Evolutionary conservation across 225 moss, liverwort and hornwort species (phyloP).

Genomic region (Bryoerythrophyllum caledonicum): DNA sequence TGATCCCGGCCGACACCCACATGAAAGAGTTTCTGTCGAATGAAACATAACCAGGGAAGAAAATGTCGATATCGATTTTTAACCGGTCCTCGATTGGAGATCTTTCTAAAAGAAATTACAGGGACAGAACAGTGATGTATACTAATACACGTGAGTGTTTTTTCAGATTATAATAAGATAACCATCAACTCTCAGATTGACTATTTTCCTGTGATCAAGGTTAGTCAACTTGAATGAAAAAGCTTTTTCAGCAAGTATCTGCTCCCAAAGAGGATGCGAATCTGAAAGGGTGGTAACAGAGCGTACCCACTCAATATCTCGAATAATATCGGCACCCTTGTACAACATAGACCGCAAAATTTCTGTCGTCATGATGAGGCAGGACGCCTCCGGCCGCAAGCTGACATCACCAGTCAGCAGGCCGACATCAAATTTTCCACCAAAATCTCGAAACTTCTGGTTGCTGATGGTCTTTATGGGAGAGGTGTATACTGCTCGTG

Average conservation of each 20-base stretch:
- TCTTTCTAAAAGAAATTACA: conserved; percentile 2
- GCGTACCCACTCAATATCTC: conserved; percentile 98
- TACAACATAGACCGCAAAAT: conserved; percentile 99
- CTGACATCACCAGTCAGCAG: conserved; percentile 99
- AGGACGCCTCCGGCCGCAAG: conserved; percentile 97
- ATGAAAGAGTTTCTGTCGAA: too few species aligned
- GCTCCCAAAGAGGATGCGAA: conserved; percentile 9
- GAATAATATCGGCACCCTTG: conserved; percentile 98
- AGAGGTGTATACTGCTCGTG: conserved; percentile 97
- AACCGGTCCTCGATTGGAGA: conserved; percentile 1
- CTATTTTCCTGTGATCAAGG: conserved; percentile 11
- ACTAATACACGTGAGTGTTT: not conserved
- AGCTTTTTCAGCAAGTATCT: not conserved
- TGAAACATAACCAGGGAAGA: conserved; percentile 12
- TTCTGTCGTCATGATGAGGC: conserved; percentile 99
- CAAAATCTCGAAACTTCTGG: conserved; percentile 97
- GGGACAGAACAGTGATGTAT: not conserved
- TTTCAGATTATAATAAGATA: too few species aligned
- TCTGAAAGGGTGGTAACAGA: not conserved
- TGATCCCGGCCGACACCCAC: conserved; percentile 3
- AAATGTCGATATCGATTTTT: not conserved
- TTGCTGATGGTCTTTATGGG: conserved; percentile 99
- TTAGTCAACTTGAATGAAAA: conserved; percentile 4
- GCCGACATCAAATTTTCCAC: conserved; percentile 97
- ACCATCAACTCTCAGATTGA: conserved; percentile 1